Base-by-base conservation (phyloP, 495 filamentous ascomycete genomes). In the Penicillium mononematosum region DNA sequence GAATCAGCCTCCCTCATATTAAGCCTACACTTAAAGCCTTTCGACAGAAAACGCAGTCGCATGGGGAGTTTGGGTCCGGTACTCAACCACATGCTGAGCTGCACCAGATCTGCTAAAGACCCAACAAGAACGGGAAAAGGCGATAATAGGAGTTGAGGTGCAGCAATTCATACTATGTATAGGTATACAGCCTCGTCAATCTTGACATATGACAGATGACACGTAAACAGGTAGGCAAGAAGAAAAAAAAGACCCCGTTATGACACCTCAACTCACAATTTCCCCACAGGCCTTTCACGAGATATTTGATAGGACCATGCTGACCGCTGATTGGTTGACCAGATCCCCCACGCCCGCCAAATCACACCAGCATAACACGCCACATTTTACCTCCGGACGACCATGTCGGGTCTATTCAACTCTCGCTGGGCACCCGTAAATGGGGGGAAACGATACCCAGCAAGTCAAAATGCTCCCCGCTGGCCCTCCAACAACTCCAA, bases 341-440 rank as follows among this genome's bases (percentile, higher is more conserved):
- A 31, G 16, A 16, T 19, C 27, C 19, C 14, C 17, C 11, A 17
- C 45, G 44, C 29, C 24, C 53, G 20, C 42, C 43, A 27, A 24
- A 39, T n/a, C 53, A 20, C 29, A 55, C 22, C 17, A n/a, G 27
- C 16, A 41, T 16, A 41, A 43, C n/a, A 11, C 42, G 14, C 17
- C 42, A 27, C 22, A 29, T 29, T 44, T 38, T 29, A 46, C 45
- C 29, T 32, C 16, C 45, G 16, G 48, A 50, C 45, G 22, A 53
- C 31, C 47, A 72, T 64, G 69, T 50, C 56, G n/a, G 59, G 62
- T 47, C 70, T 72, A 5, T 55, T 60, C 52, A 60, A 58, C 42
- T 72, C 70, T 14, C 67, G 65, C 60, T 72, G 70, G 70, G 70
- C 70, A 19, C 69, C 69, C 16, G 24, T 55, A 11, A 42, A 55